Conservation (phyloP, 768 basidiomycete species). For the Tylopilus rubrobrunneus region DNA sequence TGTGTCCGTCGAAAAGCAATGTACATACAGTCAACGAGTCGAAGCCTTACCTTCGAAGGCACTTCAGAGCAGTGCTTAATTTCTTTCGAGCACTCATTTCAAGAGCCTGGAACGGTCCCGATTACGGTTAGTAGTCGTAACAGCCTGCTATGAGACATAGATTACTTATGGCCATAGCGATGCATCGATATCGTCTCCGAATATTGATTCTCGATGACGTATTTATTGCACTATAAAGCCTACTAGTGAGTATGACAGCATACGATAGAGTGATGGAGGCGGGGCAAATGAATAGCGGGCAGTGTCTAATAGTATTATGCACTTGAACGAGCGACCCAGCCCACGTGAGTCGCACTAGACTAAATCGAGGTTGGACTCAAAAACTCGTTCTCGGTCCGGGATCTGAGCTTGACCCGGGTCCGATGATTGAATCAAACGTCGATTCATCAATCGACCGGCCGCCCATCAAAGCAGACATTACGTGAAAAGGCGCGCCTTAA, state of each 20-base stretch:
- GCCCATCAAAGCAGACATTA: background rate
- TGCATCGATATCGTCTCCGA: no score
- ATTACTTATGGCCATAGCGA: background rate
- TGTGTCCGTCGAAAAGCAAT: no score
- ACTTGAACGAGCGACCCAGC: background rate
- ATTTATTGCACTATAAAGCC: background rate
- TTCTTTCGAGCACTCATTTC: no score
- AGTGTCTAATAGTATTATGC: background rate
- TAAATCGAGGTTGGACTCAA: background rate
- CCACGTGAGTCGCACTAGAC: background rate
- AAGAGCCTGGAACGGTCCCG: background rate
- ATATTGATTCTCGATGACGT: background rate
- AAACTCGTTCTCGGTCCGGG: background rate
- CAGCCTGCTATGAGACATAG: background rate
- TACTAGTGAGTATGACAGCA: background rate
- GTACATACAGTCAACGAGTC: no score
- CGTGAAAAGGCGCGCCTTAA: background rate
- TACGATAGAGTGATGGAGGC: no score
- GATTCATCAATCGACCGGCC: background rate
- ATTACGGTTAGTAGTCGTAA: background rate
- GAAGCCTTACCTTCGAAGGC: no score
- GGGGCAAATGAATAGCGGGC: background rate
- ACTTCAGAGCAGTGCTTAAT: background rate
- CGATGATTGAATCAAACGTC: background rate
- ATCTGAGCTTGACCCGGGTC: background rate